Evolutionary conservation across 108 stramenopile genomes (phyloP).

Genomic region (Cylindrotheca closterium): DNA sequence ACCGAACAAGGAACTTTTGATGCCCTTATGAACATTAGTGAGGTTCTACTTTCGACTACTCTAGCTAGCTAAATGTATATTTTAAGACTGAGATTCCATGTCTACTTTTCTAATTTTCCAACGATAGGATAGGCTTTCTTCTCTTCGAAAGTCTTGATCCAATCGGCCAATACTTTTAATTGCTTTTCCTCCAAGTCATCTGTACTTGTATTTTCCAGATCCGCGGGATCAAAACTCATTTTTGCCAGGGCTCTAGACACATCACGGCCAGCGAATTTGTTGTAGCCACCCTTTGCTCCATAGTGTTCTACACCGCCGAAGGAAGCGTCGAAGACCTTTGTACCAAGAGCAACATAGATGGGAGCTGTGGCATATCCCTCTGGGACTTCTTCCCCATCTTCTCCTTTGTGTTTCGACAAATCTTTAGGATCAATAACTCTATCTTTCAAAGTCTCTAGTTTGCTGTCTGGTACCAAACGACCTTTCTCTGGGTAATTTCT

Average conservation of each 20-base stretch:
- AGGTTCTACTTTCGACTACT: no score
- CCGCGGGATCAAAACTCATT: slow-evolving; percentile 94
- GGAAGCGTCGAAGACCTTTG: slow-evolving; percentile 92
- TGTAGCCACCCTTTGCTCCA: slow-evolving; percentile 82
- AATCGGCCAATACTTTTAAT: slow-evolving; percentile 84
- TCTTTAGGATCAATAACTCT: slow-evolving; percentile 72
- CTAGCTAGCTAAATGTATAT: no score
- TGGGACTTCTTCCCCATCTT: slow-evolving; percentile 48
- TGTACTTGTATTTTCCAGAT: slow-evolving; percentile 68
- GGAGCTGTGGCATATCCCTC: slow-evolving; percentile 75
- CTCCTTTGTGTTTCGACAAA: slow-evolving; percentile 58
- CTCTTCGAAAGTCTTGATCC: slow-evolving; percentile 91
- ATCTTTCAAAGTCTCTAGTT: slow-evolving; percentile 44
- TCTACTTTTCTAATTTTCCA: slow-evolving; percentile 64
- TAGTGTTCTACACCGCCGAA: slow-evolving; percentile 91
- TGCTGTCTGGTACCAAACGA: slow-evolving; percentile 65
- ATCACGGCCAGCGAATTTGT: slow-evolving; percentile 94
- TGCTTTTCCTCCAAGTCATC: slow-evolving; percentile 85
- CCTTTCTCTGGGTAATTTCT: slow-evolving; percentile 91
- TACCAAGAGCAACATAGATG: slow-evolving; percentile 81
- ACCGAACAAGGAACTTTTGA: no score
- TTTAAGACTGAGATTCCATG: no score
- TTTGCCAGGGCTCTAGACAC: slow-evolving; percentile 93
- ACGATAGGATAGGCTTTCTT: slow-evolving; percentile 91
- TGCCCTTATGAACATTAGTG: no score